Base-by-base conservation (phyloP, 2,329 filamentous ascomycete species). In the Claviceps arundinis region DNA sequence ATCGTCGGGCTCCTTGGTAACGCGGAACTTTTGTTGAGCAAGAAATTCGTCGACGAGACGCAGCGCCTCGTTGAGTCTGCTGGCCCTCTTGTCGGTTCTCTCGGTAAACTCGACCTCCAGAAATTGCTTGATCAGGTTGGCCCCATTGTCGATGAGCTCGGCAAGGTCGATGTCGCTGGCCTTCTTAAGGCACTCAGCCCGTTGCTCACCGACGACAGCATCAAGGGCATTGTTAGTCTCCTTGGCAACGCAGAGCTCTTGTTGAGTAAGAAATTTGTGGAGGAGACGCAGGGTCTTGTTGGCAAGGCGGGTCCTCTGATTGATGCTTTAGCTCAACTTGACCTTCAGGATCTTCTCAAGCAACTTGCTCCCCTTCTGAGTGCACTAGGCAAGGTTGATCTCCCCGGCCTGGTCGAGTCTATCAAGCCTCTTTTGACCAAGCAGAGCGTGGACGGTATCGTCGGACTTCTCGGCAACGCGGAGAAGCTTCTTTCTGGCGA, bases 51-150 rank as follows among this genome's bases (percentile, higher is more conserved):
- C 22, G 58, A 62, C 19, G 64, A 65, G 2, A 56, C 68, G 1
- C 57, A 64, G 5, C 55, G 54, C 13, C 55, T 70, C 2, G 55
- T 65, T 7, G 54, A 56, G 0, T 58, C 59, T 34, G 63, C 64
- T 52, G 54, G 52, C 26, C 68, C 68, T 0, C 55, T 71, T 0
- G 56, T 71, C 1, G 56, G 59, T 5, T 63, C 60, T 2, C 55
- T 71, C 5, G 61, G 61, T 43, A 62, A 65, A 45, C 61, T 69
- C 9, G 64, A 71, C 38, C 52, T 71, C 0, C 51, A 62, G 50
- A 63, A 61, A 6, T 22, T 64, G 0, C 55, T 64, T 5, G 58
- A 65, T 11, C 62, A 67, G 2, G 46, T 70, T 1, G 60, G 60
- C 5, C 68, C 68, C 0, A 54, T 72, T 11, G 52, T 64, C 19